Conservation (phyloP, 805 yeast species). For the Zygoascus flipseniorum region DNA sequence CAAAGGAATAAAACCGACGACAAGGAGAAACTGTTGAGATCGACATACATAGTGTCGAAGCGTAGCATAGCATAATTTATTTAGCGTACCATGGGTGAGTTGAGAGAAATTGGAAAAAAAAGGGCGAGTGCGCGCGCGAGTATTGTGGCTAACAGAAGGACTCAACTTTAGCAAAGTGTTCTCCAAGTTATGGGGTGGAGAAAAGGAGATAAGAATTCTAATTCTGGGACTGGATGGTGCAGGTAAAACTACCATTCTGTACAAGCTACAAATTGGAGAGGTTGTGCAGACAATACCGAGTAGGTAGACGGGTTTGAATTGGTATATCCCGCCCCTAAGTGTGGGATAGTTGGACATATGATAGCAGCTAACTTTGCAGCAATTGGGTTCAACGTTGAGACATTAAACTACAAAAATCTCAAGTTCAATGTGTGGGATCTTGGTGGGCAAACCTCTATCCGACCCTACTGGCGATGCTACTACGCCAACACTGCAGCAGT, state of each 20-base stretch:
- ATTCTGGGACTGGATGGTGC: constrained; percentile 95
- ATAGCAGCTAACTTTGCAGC: constrained; percentile 36
- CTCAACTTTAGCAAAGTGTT: constrained; percentile 83
- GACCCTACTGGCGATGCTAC: constrained; percentile 97
- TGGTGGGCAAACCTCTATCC: constrained; percentile 91
- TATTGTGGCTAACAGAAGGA: constrained; percentile 35
- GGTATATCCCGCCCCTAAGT: neutral
- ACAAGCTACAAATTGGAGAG: constrained; percentile 76
- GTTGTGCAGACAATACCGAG: constrained; percentile 66
- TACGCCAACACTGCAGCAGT: constrained; percentile 92
- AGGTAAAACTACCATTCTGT: constrained; percentile 91
- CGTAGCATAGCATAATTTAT: no score
- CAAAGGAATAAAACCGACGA: no score
- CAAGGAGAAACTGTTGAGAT: no score
- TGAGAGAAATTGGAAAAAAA: no score
- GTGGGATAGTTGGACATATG: neutral
- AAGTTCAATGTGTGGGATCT: constrained; percentile 95
- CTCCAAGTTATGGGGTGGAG: constrained; percentile 79
- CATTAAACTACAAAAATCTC: constrained; percentile 77
- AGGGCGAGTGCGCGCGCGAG: no score
- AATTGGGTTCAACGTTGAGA: constrained; percentile 93
- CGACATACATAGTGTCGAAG: no score
- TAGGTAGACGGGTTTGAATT: constrained; percentile 7
- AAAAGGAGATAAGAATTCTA: constrained; percentile 81
- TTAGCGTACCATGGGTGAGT: no score